phyloP scores from a whole-genome alignment of 768 basidiomycete species.

The Udeniomyces megalosporus region DNA sequence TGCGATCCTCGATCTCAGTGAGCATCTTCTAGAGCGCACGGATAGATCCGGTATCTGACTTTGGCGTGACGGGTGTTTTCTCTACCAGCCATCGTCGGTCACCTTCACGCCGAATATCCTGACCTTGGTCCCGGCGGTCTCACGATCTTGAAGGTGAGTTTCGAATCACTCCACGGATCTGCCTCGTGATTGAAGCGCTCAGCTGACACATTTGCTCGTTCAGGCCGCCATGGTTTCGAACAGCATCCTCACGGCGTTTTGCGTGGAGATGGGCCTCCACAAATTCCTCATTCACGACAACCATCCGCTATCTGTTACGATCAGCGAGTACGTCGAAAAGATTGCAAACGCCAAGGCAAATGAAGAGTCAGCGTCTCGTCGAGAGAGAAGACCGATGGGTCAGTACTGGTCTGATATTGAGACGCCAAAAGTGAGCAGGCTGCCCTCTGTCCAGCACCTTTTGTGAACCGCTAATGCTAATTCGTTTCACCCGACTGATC shows the following conservation, averaged over 20 bases:
- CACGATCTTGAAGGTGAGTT: constrained; percentile 53
- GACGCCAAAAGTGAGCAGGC: constrained; percentile 51
- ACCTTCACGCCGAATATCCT: constrained; percentile 50
- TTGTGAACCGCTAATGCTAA: neutral
- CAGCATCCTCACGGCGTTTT: constrained; percentile 55
- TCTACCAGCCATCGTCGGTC: constrained; percentile 49
- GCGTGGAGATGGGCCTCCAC: constrained; percentile 51
- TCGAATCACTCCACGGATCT: neutral
- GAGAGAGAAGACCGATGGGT: constrained; percentile 40
- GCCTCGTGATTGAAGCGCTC: neutral
- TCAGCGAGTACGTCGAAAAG: constrained; percentile 40
- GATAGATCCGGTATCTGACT: no score
- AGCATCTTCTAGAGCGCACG: no score
- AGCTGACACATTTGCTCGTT: neutral
- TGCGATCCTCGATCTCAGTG: constrained; percentile 67
- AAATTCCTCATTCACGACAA: constrained; percentile 47
- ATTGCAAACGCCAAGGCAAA: constrained; percentile 32
- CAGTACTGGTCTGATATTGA: constrained; percentile 68
- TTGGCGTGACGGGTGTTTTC: neutral
- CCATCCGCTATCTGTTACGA: constrained; percentile 36
- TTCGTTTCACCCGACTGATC: neutral
- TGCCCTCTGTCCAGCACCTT: constrained; percentile 1
- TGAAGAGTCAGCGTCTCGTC: constrained; percentile 37
- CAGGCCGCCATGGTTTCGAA: constrained; percentile 80
- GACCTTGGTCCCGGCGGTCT: constrained; percentile 57